Evolutionary conservation across 2,329 filamentous ascomycete genomes (phyloP).

Genomic region (Didymellaceae sp.): DNA sequence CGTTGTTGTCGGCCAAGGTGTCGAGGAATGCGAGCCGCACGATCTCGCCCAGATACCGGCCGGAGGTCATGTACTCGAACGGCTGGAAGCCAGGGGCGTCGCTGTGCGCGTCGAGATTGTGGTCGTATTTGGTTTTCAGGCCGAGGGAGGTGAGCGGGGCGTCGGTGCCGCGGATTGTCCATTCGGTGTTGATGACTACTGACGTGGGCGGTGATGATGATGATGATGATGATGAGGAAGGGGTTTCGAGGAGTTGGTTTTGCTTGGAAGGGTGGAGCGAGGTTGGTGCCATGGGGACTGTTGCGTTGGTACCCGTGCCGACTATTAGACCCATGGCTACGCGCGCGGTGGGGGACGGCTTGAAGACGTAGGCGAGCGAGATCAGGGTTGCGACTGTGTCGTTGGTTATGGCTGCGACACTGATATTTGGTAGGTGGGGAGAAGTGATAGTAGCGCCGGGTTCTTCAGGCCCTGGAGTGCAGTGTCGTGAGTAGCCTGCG

Average conservation of each 20-base stretch:
- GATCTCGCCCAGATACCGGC: slow-evolving; percentile 78
- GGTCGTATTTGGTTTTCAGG: slow-evolving; percentile 75
- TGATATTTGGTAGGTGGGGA: slow-evolving; percentile 66
- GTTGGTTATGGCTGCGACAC: slow-evolving; percentile 78
- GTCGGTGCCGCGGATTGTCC: slow-evolving; percentile 80
- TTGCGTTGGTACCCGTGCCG: slow-evolving; percentile 82
- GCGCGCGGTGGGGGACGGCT: slow-evolving; percentile 65
- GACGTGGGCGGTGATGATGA: slow-evolving; percentile 59
- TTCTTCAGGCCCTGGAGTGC: slow-evolving; percentile 38
- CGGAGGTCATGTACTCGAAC: slow-evolving; percentile 84
- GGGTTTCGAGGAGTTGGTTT: slow-evolving; percentile 44
- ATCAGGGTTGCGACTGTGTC: slow-evolving; percentile 81
- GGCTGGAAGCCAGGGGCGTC: slow-evolving; percentile 79
- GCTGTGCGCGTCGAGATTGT: slow-evolving; percentile 68
- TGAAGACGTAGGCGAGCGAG: slow-evolving; percentile 75
- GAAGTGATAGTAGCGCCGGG: slow-evolving; percentile 37
- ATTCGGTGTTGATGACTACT: slow-evolving; percentile 83
- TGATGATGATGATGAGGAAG: too few species aligned
- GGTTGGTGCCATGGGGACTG: slow-evolving; percentile 71
- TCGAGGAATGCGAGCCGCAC: slow-evolving; percentile 73
- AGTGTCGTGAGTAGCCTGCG: slow-evolving; percentile 64
- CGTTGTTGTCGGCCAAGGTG: too few species aligned
- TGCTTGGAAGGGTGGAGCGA: slow-evolving; percentile 70
- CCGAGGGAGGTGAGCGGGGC: slow-evolving; percentile 67
- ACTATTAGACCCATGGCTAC: slow-evolving; percentile 82